Conservation (phyloP, 257 asterid species). For the Solanum bukasovii region DNA sequence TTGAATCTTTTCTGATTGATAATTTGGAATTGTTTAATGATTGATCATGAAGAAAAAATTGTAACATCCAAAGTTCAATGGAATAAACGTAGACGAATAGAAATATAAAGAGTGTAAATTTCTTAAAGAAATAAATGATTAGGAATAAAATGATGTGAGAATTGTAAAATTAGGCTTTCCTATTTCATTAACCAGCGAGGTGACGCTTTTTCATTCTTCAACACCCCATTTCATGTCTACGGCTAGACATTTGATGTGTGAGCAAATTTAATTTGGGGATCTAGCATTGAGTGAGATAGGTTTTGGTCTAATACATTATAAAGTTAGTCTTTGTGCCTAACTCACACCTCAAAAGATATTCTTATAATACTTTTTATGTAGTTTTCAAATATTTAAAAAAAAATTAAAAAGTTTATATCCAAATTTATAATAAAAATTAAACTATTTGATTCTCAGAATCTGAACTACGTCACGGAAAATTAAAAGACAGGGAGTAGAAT, state of each 20-base stretch:
- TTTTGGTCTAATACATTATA: accelerated
- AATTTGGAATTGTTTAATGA: neutral
- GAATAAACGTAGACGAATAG: neutral
- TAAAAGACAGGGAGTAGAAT: neutral
- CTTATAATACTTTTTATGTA: neutral
- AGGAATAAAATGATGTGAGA: neutral
- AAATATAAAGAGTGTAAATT: neutral
- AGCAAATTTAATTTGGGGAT: too few relatives aligned
- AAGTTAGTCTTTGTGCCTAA: too few relatives aligned
- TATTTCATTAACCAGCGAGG: too few relatives aligned
- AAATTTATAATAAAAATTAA: neutral
- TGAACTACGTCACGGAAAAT: neutral
- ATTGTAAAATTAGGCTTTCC: neutral
- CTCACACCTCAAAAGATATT: neutral
- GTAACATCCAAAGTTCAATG: neutral
- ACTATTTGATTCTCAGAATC: neutral
- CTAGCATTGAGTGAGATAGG: too few relatives aligned
- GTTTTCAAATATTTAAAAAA: neutral
- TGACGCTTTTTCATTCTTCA: too few relatives aligned
- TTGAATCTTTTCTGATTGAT: neutral
- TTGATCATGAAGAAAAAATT: neutral
- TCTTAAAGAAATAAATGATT: neutral
- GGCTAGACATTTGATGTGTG: too few relatives aligned
- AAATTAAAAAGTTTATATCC: too few relatives aligned
- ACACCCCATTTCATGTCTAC: too few relatives aligned